Base-by-base conservation (phyloP, 2,329 filamentous ascomycete genomes). In the Ceratocystis ficicola region DNA sequence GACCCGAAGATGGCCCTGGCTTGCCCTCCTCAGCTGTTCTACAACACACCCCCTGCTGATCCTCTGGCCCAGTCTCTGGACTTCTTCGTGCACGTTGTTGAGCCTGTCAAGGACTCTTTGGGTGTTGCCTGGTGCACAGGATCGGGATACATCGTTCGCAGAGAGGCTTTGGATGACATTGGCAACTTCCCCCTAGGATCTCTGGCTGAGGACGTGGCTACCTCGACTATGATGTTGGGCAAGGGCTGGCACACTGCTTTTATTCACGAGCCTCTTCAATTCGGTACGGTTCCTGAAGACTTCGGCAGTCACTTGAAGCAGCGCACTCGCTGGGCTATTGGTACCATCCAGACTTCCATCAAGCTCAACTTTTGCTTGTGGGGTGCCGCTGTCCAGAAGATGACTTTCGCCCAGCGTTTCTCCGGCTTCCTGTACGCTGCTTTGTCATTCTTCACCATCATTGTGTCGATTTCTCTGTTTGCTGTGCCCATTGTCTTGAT, bases 111-210 rank as follows among this genome's bases (percentile, higher is more conserved):
- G 74, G 77, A 79, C 67, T 71, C 77, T n/a, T 73, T 79, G 57
- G 77, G 80, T 62, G 80, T 83, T 3, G 83, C 83, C n/a, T 84
- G 83, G 79, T 85, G 83, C 70, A 83, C 81, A n/a, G 84, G 84
- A 3, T 86, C 83, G 4, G 84, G 84, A 5, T 86, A 84, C 69
- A 74, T 83, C 3, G 78, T 80, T 32, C 81, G 83, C 2, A 81
- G 83, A n/a, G 73, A 78, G 64, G 84, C 84, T 5, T 75, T 87
- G 3, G 80, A 83, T 20, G 77, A 81, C 22, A 85, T 86, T 68
- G 84, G 83, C 69, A 82, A 83, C 69, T 86, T 84, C 69, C 84
- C 83, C 0, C 77, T 81, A 1, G 82, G 79, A 15, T 84, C 81
- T 3, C 74, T 86, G 6, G 80, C 82, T 3, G 84, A 87, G 71